Evolutionary conservation across 2,329 filamentous ascomycete genomes (phyloP), one percentile per base, ranked within the genome.

Genomic region (Reticulascus tulasneorum): DNA sequence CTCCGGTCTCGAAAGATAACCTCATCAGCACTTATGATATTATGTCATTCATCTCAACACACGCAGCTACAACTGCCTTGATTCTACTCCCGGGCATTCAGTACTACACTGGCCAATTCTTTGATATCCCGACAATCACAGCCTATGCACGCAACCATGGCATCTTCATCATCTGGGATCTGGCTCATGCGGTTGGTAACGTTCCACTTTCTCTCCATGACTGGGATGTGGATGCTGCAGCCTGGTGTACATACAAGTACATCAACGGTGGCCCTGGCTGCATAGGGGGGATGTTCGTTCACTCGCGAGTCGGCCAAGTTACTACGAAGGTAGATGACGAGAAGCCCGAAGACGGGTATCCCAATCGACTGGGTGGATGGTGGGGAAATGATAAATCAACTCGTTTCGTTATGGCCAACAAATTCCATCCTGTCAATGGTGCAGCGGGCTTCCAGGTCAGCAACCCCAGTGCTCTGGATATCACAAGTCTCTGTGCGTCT

Each of bases 201-300:
- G 85, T 94, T 3, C 79, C 84, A 25, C 62, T 95, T 13, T 63
- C 71, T 39, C 71, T 95, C 15, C 88, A 94, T 59, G 86, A 91
- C 50, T 95, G 89, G 89, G 75, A 85, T 47, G 87, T 94, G 22
- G 89, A 95, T 58, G 94, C 94, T 52, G 89, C 90, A 12, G 86
- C 77, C 35, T 95, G 89, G 89, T 95, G 89, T 62, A 90, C 83
- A 13, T 95, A 95, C 72, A 95, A 95, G 65, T 95, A 95, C 64
- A 75, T 94, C 57, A 94, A 94, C 55, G 80, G 82, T 18, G 89
- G 89, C 0, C 87, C 89, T 0, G 89, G 89, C 5, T 74, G 81
- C 12, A 94, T 94, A 45, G 87, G 78, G 2, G 88, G 84, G 0
- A 67, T 83, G 1, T 95, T 89, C 47, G 84, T 95, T 8, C 87